A percentile compares a stretch with the other conserved stretches of the same genome.
These are phyloP conservation scores for Colletotrichum somersetense DNA, from an alignment of 2,329 filamentous ascomycete species.

Conservation along the genomic window DNA sequence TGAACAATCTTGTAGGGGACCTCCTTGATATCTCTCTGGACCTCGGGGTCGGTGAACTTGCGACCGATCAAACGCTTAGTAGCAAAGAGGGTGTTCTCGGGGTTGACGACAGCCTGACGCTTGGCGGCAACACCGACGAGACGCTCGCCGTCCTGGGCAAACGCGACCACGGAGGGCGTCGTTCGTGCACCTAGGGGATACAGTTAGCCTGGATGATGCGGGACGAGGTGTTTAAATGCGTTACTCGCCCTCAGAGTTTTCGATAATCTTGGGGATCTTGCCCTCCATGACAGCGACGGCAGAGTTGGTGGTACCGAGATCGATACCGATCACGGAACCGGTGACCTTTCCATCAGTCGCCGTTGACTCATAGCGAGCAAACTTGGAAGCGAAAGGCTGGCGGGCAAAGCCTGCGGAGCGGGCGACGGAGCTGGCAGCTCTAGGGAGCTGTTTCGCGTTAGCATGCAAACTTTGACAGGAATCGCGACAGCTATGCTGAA, in stretches of 20 bases:
- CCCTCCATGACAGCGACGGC: slow-evolving; percentile 98
- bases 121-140: slow-evolving; percentile 97
- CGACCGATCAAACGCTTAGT: slow-evolving; percentile 99
- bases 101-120: slow-evolving; percentile 98
- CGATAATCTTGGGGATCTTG: slow-evolving; percentile 94
- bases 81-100: slow-evolving; percentile 97
- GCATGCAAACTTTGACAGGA: slow-evolving; percentile 38
- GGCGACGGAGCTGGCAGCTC: slow-evolving; percentile 77
- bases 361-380: slow-evolving; percentile 83
- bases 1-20: slow-evolving; percentile 99
- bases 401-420: slow-evolving; percentile 76
- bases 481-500: slow-evolving; percentile 46
- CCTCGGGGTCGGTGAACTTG: slow-evolving; percentile 94
- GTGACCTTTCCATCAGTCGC: slow-evolving; percentile 83
- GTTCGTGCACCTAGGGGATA: slow-evolving; percentile 78
- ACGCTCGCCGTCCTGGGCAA: slow-evolving; percentile 94
- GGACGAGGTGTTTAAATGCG: not conserved
- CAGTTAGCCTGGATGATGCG: slow-evolving; percentile 14
- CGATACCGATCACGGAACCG: slow-evolving; percentile 97
- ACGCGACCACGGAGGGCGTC: slow-evolving; percentile 94
- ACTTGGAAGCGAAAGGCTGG: slow-evolving; percentile 78
- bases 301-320: slow-evolving; percentile 98
- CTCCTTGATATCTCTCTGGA: slow-evolving; percentile 96
- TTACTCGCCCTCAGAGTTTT: slow-evolving; percentile 89
- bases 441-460: slow-evolving; percentile 74